Evolutionary conservation across 176 grass and related monocot genomes (phyloP), one percentile per base, ranked within the genome.

Genomic region (Zoysia pacifica): DNA sequence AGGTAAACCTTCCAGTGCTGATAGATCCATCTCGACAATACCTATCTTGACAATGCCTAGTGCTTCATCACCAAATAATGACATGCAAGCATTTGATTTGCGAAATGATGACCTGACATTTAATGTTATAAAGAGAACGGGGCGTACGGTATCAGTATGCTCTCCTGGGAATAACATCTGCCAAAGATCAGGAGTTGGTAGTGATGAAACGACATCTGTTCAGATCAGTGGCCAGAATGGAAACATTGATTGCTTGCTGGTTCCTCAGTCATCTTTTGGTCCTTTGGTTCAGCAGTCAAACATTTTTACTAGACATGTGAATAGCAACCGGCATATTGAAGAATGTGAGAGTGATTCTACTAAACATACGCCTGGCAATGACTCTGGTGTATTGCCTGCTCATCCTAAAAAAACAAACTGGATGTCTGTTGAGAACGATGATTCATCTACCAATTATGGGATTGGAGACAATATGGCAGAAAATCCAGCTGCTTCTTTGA

Each of bases 11-110:
- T 94, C 90, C 20, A 90, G 81, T 65, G 75, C 84, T 54, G 90
- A 99, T 82, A 88, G 90, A 81, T 93, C 96, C 72, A 99, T 99
- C 90, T 89, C 92, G 0, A 76, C 53, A 15, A 91, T 94, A 78
- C 92, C 92, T 81, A 76, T 88, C 81, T 79, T 87, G 53, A 67
- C 65, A 78, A 78, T 85, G 63, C 58, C 86, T 75, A 78, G 68
- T 78, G 77, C 74, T 75, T 76, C 74, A 53, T 78, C 77, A 78
- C 86, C 73, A 75, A 82, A 83, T 71, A 79, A 69, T 79, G 81
- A 64, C 20, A 40, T 88, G 79, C 82, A 80, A 81, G 56, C 39
- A 56, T 19, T 78, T 74, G 74, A 43, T 72, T 78, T 75, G 40
- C 62, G 72, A 61, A 80, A 82, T 73, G 62, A 82, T 70, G 82